Conservation (phyloP, 352 stramenopile genomes). For the Phytophthora syringae region DNA sequence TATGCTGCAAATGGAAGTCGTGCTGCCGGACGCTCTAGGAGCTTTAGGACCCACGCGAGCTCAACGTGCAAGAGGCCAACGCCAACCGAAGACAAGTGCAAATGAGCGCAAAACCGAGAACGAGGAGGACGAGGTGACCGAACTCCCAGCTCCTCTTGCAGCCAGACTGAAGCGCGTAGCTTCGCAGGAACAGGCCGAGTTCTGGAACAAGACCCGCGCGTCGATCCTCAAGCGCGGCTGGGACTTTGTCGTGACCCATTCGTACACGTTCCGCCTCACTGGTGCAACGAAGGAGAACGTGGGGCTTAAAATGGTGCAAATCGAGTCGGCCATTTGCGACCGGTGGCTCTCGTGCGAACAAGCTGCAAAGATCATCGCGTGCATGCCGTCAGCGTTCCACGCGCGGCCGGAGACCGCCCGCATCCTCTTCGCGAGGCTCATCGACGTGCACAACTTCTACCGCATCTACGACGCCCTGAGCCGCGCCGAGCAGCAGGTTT, state of each 20-base stretch:
- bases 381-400: slow-evolving; percentile 70
- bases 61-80: slow-evolving; percentile 18
- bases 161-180: slow-evolving; percentile 13
- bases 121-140: slow-evolving; percentile 1
- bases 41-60: slow-evolving; percentile 25
- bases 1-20: slow-evolving; percentile 60
- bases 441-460: slow-evolving; percentile 75
- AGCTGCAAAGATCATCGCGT: slow-evolving; percentile 72
- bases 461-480: slow-evolving; percentile 62
- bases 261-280: slow-evolving; percentile 55
- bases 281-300: slow-evolving; percentile 70
- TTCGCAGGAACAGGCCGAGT: slow-evolving; percentile 46
- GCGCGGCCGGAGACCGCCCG: slow-evolving; percentile 70
- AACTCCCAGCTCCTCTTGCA: not conserved
- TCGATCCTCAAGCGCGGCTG: slow-evolving; percentile 52
- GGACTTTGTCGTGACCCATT: slow-evolving; percentile 37
- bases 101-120: slow-evolving; percentile 5
- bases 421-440: slow-evolving; percentile 77
- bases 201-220: slow-evolving; percentile 58
- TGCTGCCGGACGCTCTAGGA: slow-evolving; percentile 23
- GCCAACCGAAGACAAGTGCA: slow-evolving; percentile 1
- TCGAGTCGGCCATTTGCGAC: slow-evolving; percentile 79
- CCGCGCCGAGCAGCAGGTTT: slow-evolving; percentile 54
- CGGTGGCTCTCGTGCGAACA: slow-evolving; percentile 79
- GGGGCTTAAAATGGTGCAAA: slow-evolving; percentile 81